phyloP scores from a whole-genome alignment of 2,329 filamentous ascomycete species.

The Sphaerulina vaccinii region DNA sequence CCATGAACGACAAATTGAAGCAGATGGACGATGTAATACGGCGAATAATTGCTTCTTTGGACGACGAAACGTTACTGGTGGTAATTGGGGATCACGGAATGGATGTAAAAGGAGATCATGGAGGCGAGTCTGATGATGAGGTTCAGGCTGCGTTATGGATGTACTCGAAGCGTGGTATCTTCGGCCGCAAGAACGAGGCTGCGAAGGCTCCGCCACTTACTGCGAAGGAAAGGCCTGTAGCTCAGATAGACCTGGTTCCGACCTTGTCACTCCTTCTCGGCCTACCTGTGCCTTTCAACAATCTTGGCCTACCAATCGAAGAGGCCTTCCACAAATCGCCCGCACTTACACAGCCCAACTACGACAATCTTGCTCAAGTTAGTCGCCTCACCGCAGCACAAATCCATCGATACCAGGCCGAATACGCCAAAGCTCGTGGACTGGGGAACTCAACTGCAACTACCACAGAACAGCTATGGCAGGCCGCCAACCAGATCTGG shows the following conservation, averaged over 20 bases:
- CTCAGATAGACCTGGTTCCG: conserved; percentile 92
- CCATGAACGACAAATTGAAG: conserved; percentile 84
- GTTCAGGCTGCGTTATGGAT: conserved; percentile 95
- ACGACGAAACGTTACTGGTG: conserved; percentile 82
- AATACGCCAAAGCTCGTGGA: conserved; percentile 73
- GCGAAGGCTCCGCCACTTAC: conserved; percentile 60
- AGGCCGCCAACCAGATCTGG: conserved; percentile 56
- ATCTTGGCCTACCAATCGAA: conserved; percentile 86
- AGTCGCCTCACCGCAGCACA: conserved; percentile 77
- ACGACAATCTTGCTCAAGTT: conserved; percentile 72
- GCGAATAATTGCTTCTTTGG: conserved; percentile 67
- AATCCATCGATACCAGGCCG: conserved; percentile 82
- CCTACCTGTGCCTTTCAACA: conserved; percentile 93
- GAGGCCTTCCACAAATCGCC: conserved; percentile 75
- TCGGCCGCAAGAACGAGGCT: conserved; percentile 70
- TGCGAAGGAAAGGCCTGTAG: conserved; percentile 72
- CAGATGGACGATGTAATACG: conserved; percentile 86
- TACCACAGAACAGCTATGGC: conserved; percentile 55
- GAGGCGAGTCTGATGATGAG: conserved; percentile 96
- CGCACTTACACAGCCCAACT: conserved; percentile 54
- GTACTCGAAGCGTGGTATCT: conserved; percentile 86
- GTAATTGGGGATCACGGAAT: conserved; percentile 99
- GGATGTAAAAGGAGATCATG: conserved; percentile 95
- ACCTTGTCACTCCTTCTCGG: conserved; percentile 85
- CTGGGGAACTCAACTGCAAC: conserved; percentile 59